phyloP scores from a whole-genome alignment of 2,329 filamentous ascomycete species.

The Byssoonygena ceratinophila region DNA sequence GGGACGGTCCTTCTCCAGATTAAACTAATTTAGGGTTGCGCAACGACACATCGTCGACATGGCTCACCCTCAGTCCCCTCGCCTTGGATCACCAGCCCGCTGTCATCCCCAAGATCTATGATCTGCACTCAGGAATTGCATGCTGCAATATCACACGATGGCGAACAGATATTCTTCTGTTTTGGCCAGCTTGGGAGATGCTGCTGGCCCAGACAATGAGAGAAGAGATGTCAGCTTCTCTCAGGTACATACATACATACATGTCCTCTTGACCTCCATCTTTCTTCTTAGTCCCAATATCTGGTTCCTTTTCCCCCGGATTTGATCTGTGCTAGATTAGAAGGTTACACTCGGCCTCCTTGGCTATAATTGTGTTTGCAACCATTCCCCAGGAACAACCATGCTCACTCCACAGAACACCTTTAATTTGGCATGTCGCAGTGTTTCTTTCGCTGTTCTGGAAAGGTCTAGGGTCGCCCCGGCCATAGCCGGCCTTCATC shows the following conservation, averaged over 20 bases:
- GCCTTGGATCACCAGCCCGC: neutral
- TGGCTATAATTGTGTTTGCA: conserved; percentile 2
- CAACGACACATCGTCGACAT: neutral
- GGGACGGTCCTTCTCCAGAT: neutral
- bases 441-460: neutral
- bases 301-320: neutral
- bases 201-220: neutral
- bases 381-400: conserved; percentile 7
- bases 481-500: neutral
- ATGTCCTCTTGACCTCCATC: neutral
- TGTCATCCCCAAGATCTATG: neutral
- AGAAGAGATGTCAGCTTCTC: neutral
- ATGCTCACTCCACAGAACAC: conserved; percentile 5
- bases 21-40: conserved; percentile 3
- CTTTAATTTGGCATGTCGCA: conserved; percentile 1
- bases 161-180: too few species aligned
- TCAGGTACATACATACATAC: too few species aligned
- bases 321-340: conserved; percentile 2
- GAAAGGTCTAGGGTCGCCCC: neutral
- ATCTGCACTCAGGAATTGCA: neutral
- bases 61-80: neutral
- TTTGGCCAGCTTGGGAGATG: neutral
- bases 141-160: neutral
- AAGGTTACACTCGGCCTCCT: conserved; percentile 10
- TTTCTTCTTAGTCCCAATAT: neutral